Evolutionary conservation across 1,284 basidiomycete genomes (phyloP), one percentile per base, ranked within the genome.

Genomic region (Albatrellus sp.): DNA sequence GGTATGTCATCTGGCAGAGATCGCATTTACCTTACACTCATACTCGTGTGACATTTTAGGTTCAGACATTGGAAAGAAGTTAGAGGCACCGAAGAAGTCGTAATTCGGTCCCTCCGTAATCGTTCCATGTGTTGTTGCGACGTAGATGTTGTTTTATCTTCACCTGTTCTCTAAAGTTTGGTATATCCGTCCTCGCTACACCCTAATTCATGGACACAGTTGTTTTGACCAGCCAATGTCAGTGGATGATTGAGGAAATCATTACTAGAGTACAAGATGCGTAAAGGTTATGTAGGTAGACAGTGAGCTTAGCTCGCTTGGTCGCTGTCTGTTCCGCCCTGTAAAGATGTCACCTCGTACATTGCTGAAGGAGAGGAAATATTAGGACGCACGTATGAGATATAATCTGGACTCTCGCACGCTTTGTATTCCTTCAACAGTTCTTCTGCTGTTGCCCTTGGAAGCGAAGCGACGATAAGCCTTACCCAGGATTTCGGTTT

Each of bases 371-470:
- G 19, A 16, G 5, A 36, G 35, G 7, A 36, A 36, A 36, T 13
- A 7, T 16, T 3, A 3, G 19, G 9, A 70, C 73, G 48, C 49
- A 83, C 84, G 58, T 85, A 88, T 54, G 80, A 73, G 52, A 93
- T 90, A 61, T 96, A 96, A 58, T 92, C 88, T 11, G 87, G 73
- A 57, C 81, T 90, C 64, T 94, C 90, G 60, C 89, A 92, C 43
- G 91, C 90, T 55, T 87, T 85, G 65, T 94, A 94, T 58, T 94
- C 90, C 52, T 90, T 88, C 49, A 91, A 65, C 16, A 93, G 65
- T 54, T 91, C 88, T 46, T 88, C 81, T 12, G 87, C 89, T 12
- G 86, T 89, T 2, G 83, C 85, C 42, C 88, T 90, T 53, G 13
- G 30, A 37, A 28, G 31, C 35, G 37, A 9, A 46, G 16, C 44